These are phyloP conservation scores for Saccharomycopsis schoenii DNA, from an alignment of 805 yeast species.

Conservation along the genomic window DNA sequence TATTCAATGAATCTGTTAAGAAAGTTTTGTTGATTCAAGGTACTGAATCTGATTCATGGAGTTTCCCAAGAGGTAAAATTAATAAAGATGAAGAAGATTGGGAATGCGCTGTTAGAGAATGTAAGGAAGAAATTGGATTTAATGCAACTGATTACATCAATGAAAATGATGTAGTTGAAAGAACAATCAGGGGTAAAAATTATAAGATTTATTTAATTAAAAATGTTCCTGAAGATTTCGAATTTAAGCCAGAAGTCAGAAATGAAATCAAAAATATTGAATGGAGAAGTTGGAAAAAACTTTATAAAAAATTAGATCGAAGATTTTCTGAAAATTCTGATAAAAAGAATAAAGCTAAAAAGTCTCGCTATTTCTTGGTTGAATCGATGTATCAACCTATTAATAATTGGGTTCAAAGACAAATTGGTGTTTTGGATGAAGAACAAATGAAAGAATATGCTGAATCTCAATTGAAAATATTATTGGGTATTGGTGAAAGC, in stretches of 20 bases:
- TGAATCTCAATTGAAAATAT: conserved; percentile 51
- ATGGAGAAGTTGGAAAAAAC: conserved; percentile 58
- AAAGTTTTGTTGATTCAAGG: conserved; percentile 79
- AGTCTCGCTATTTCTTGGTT: conserved; percentile 33
- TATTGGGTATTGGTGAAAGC: conserved; percentile 46
- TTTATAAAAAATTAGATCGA: conserved; percentile 25
- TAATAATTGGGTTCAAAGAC: conserved; percentile 44
- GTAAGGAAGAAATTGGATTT: conserved; percentile 87
- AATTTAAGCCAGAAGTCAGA: conserved; percentile 75
- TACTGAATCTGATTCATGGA: conserved; percentile 75
- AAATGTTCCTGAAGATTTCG: conserved; percentile 65
- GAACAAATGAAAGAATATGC: conserved; percentile 53
- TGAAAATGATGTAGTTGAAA: conserved; percentile 66
- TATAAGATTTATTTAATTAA: conserved; percentile 71
- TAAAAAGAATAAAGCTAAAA: conserved; percentile 17
- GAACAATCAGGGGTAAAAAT: conserved; percentile 75
- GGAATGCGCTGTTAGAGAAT: conserved; percentile 86
- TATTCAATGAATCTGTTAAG: conserved; percentile 60
- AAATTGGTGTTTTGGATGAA: conserved; percentile 40
- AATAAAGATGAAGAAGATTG: conserved; percentile 85
- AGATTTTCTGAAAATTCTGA: conserved; percentile 26
- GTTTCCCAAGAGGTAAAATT: conserved; percentile 95
- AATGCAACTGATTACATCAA: conserved; percentile 62
- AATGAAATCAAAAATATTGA: conserved; percentile 78
- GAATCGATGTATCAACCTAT: conserved; percentile 42